These are phyloP conservation scores for Thymus quinquecostatus DNA, from an alignment of 257 asterid genomes.

Conservation along the genomic window DNA sequence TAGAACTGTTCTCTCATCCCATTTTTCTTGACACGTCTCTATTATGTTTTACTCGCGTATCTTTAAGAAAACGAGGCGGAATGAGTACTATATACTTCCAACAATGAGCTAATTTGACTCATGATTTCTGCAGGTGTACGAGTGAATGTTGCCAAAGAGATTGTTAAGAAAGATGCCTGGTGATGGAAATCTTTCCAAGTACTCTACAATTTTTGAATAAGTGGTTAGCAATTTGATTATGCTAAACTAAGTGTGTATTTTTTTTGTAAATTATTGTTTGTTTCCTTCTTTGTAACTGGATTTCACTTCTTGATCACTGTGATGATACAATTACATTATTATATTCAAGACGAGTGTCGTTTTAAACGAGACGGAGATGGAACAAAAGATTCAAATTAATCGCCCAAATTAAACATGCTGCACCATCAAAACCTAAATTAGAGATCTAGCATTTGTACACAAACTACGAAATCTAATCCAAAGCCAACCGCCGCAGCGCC, in stretches of 20 bases:
- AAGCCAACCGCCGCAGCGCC: constrained; percentile 28
- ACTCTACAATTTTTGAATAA: constrained; percentile 7
- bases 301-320: not conserved
- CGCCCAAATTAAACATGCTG: not conserved
- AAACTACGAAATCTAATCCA: not conserved
- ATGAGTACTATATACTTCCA: no score
- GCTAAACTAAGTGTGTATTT: not conserved
- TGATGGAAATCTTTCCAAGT: constrained; percentile 1
- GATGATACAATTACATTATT: no score
- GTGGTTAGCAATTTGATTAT: not conserved
- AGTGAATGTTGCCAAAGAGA: not conserved
- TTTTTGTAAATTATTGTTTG: no score
- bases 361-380: no score
- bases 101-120: not conserved
- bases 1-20: no score
- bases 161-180: not conserved
- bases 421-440: not conserved
- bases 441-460: not conserved
- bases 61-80: no score
- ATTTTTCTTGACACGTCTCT: no score
- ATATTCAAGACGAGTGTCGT: no score
- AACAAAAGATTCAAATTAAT: not conserved
- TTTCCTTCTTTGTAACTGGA: not conserved
- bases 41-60: no score
- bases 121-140: constrained; percentile 7